Evolutionary conservation across 2,329 filamentous ascomycete genomes (phyloP), one percentile per base, ranked within the genome.

Genomic region (Diaporthe sp.): DNA sequence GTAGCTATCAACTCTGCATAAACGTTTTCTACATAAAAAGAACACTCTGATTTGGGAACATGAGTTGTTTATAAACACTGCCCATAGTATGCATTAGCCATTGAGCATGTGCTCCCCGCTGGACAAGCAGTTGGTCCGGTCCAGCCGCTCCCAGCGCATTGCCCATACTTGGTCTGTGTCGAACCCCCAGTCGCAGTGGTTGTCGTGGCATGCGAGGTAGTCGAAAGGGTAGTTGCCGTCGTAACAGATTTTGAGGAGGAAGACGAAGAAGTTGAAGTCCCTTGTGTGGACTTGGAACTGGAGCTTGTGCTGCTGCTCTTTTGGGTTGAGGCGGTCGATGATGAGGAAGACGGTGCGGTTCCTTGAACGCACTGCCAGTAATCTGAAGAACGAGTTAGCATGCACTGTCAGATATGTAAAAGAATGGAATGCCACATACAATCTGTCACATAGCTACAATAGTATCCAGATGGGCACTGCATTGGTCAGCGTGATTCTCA

Each of bases 391-490:
- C 28, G n/a, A 31, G n/a, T 70, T 39, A 70, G 49, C 34, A 55
- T 4, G 15, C 2, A 28, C 7, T n/a, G 0, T 19, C 15, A 22
- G n/a, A 2, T 12, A 19, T 10, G 7, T 4, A 3, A 7, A 22
- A 15, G 15, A 13, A 8, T 34, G 34, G n/a, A 53, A 3, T 25
- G 0, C 2, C 13, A 39, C 65, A 0, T n/a, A 70, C 65, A 70
- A 22, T 70, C 65, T 2, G 46, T 70, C 5, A 70, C 37, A 53
- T 53, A 53, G 49, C 15, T 70, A 42, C 65, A 70, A 12, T 42
- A 42, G n/a, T 55, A 70, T 70, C 65, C 65, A 1, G 65, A 70
- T 7, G 65, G 65, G 65, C 65, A 70, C 65, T 70, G n/a, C 3
- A 37, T 44, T 37, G 34, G 65, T 70, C 31, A 70, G 65, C 65